A percentile compares a stretch with the other conserved stretches of the same genome.
These are phyloP conservation scores for Gamsiella multidivaricata DNA, from an alignment of 192 early-diverging fungal genomes.

Conservation along the genomic window DNA sequence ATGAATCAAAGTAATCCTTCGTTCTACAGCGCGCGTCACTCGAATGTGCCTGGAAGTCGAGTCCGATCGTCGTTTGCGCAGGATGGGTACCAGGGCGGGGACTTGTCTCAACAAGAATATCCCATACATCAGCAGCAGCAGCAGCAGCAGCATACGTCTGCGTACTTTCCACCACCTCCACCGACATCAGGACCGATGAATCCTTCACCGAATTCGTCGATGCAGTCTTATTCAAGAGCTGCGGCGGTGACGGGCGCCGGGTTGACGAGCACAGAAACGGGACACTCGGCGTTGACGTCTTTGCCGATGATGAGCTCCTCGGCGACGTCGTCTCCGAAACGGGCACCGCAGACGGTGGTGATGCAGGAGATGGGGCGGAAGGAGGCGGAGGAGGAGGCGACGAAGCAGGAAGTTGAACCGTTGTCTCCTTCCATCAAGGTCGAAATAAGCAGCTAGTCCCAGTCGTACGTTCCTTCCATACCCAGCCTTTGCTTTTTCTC, in stretches of 20 bases:
- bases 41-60: background rate
- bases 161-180: slow-evolving; percentile 32
- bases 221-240: background rate
- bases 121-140: too few species aligned
- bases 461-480: too few species aligned
- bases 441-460: too few species aligned
- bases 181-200: background rate
- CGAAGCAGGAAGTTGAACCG: too few species aligned
- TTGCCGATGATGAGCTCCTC: slow-evolving; percentile 10
- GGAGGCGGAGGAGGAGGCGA: slow-evolving; percentile 16
- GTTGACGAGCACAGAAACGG: background rate
- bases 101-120: too few species aligned
- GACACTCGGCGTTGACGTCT: background rate
- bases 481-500: too few species aligned
- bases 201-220: background rate
- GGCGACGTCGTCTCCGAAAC: slow-evolving; percentile 24
- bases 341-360: slow-evolving; percentile 32
- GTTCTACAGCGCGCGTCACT: slow-evolving; percentile 8
- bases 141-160: slow-evolving; percentile 18
- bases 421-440: too few species aligned
- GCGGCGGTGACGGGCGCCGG: background rate
- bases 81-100: background rate
- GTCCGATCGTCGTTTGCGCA: background rate
- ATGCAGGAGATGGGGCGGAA: slow-evolving; percentile 34
- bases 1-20: slow-evolving; percentile 16